Base-by-base conservation (phyloP, 1,139 yeast genomes). In the Kurtzmaniella quercitrusa region DNA sequence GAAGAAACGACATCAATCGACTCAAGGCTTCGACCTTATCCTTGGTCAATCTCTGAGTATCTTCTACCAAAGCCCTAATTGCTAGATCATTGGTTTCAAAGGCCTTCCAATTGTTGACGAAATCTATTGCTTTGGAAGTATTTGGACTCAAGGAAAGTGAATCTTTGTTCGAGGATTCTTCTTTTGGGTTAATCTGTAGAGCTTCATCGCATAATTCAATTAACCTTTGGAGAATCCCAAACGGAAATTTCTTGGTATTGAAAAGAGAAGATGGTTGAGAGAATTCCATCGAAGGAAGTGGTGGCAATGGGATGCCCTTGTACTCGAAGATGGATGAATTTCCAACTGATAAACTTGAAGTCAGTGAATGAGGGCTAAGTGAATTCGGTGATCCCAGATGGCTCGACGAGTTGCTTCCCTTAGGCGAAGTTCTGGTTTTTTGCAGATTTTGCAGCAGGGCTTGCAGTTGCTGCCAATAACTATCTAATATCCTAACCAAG, bases 181-280 rank as follows among this genome's bases (percentile, higher is more conserved):
- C 81, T 2, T 77, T 79, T 0, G 88, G 85, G 53, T 86, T 88
- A 14, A 90, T 79, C 38, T 76, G 72, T 19, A 88, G 66, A 0
- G 96, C 93, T 52, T 82, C 85, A 46, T 88, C 91, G 57, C 94
- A 83, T 43, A 85, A 69, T 36, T 85, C 90, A 8, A 79, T 60
- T 34, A 90, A 60, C 49, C 78, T 63, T 44, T 82, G 85, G 46
- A 88, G 64, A 33, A 85, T 75, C 37, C 85, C 85, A 51, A 83
- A 75, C 0, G 93, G 94, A 49, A 85, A 83, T 50, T 66, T 70
- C 46, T 60, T 66, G 4, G 63, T 52, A 37, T 60, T 63, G n/a
- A 62, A 53, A 19, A 64, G 50, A 38, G 49, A 61, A 46, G 48
- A 60, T 3, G 63, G 65, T 45, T 66, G 53, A 17, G 46, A 25